A percentile compares a stretch with the other conserved stretches of the same genome.
Evolutionary conservation across 2,329 filamentous ascomycete genomes (phyloP).

Genomic region (Colletotrichum cereale): DNA sequence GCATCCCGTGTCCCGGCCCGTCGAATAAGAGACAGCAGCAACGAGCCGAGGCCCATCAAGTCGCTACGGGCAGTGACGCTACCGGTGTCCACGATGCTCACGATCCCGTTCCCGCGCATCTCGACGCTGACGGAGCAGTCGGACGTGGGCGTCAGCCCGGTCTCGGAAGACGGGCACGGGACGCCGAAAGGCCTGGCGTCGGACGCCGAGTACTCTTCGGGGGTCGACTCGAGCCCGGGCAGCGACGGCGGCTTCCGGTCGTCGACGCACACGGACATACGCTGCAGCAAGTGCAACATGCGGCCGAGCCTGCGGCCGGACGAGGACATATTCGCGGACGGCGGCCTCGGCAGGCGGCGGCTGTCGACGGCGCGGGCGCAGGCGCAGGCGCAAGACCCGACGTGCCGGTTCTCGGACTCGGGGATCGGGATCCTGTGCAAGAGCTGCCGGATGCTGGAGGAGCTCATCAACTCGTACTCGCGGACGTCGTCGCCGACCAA

Average conservation of each 20-base stretch:
- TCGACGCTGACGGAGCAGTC: slow-evolving; percentile 35
- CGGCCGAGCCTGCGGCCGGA: slow-evolving; percentile 26
- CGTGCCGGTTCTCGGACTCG: slow-evolving; percentile 36
- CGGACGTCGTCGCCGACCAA: slow-evolving; percentile 22
- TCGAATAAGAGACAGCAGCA: slow-evolving; percentile 1
- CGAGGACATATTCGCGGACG: slow-evolving; percentile 19
- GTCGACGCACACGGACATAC: slow-evolving; percentile 28
- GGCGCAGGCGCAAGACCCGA: slow-evolving; percentile 2
- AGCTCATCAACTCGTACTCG: slow-evolving; percentile 38
- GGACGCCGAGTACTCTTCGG: slow-evolving; percentile 35
- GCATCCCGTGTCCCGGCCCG: background rate
- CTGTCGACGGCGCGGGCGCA: background rate
- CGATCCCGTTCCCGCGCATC: slow-evolving; percentile 33
- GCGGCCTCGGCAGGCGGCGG: background rate
- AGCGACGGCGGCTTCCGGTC: slow-evolving; percentile 25
- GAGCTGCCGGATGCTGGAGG: slow-evolving; percentile 35
- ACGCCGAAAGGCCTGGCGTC: slow-evolving; percentile 18
- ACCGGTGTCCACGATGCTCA: slow-evolving; percentile 24
- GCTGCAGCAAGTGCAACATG: slow-evolving; percentile 39
- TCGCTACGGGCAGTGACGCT: background rate
- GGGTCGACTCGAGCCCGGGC: slow-evolving; percentile 31
- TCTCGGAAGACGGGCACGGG: background rate
- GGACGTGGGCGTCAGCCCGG: background rate
- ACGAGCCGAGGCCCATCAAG: slow-evolving; percentile 1
- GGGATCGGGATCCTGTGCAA: slow-evolving; percentile 35